Evolutionary conservation across 164 flowering plant genomes (phyloP).

Genomic region (Macadamia tetraphylla): DNA sequence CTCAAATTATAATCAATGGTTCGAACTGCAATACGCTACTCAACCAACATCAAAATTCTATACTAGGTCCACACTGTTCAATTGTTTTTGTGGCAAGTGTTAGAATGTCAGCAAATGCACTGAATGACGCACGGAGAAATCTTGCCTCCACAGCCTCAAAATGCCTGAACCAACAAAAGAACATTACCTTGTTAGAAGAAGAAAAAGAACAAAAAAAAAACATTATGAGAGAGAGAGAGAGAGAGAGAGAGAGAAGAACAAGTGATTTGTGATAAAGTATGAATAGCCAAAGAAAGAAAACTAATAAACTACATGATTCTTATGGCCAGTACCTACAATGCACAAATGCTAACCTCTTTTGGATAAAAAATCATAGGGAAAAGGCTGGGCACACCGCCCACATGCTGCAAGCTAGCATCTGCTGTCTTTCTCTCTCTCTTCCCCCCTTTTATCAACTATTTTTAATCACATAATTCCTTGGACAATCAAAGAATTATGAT

Average conservation of each 20-base stretch:
- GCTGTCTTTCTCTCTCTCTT: no score
- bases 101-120: conserved; percentile 79
- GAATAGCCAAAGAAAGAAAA: no score
- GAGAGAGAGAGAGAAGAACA: neutral
- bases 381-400: no score
- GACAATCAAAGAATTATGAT: no score
- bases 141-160: conserved; percentile 94
- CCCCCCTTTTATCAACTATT: no score
- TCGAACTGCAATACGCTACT: neutral
- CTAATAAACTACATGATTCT: no score
- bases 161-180: conserved; percentile 39
- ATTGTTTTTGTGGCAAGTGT: conserved; percentile 44
- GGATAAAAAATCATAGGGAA: no score
- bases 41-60: neutral
- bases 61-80: neutral
- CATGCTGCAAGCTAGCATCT: no score
- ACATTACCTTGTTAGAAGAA: neutral
- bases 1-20: neutral
- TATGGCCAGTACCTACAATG: no score
- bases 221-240: neutral
- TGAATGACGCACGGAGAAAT: conserved; percentile 87
- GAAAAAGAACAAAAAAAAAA: neutral
- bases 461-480: no score
- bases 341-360: no score
- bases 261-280: neutral